Percentiles rank a stretch among this genome's conserved stretches.
These are phyloP conservation scores for Magnaporthiopsis rhizophila DNA, from an alignment of 2,329 filamentous ascomycete genomes.

Conservation along the genomic window DNA sequence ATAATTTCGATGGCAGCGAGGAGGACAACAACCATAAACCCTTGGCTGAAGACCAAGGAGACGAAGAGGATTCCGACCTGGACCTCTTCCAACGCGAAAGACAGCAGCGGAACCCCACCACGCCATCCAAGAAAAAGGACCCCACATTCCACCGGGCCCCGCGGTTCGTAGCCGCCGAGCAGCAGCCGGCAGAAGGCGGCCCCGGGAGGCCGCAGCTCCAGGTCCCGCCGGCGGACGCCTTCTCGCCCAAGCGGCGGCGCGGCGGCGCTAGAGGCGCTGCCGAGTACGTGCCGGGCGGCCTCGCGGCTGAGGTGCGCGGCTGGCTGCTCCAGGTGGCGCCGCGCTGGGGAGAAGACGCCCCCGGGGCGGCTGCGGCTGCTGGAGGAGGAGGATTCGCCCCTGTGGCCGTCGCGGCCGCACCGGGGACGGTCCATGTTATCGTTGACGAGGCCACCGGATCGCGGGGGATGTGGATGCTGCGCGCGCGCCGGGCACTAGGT, in stretches of 20 bases:
- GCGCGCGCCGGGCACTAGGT: conserved; percentile 9
- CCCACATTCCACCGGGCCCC: conserved; percentile 25
- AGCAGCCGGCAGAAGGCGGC: conserved; percentile 10
- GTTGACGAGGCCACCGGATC: conserved; percentile 15
- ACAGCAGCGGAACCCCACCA: conserved; percentile 3
- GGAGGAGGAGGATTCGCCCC: conserved; percentile 3
- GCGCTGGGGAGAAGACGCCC: conserved; percentile 13
- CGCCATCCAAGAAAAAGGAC: conserved; percentile 3
- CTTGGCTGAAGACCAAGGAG: conserved; percentile 6
- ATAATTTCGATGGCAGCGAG: conserved; percentile 3
- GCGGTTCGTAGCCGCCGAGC: conserved; percentile 27
- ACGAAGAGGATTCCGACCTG: not conserved
- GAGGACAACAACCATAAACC: conserved; percentile 3
- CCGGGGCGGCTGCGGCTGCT: not conserved
- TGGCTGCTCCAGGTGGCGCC: conserved; percentile 37
- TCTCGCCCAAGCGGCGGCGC: conserved; percentile 28
- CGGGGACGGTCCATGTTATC: conserved; percentile 13
- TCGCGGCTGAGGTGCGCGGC: conserved; percentile 33
- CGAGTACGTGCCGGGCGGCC: conserved; percentile 29
- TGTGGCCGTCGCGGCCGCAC: conserved; percentile 14
- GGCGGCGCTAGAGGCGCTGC: conserved; percentile 12
- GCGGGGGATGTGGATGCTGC: conserved; percentile 22
- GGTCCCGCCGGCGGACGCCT: conserved; percentile 26
- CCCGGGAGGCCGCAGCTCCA: conserved; percentile 16
- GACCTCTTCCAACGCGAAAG: not conserved